Evolutionary conservation across 2,329 filamentous ascomycete species (phyloP).

Genomic region (Penicillium hesseltinei): DNA sequence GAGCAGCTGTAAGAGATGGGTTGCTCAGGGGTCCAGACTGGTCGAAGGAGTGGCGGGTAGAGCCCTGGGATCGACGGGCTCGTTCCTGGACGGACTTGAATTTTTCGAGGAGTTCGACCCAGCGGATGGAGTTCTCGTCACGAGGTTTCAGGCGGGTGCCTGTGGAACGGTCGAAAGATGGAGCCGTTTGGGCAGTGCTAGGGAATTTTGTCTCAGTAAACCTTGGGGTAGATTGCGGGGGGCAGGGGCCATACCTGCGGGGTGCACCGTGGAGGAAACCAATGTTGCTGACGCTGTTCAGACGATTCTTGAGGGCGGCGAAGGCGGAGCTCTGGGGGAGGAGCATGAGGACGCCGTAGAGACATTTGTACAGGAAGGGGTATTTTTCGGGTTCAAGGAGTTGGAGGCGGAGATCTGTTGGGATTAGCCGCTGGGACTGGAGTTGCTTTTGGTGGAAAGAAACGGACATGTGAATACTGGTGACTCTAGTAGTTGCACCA

Average conservation of each 20-base stretch:
- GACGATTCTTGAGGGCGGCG: constrained; percentile 89
- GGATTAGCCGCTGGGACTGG: constrained; percentile 9
- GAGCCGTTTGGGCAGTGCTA: constrained; percentile 18
- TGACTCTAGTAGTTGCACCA: constrained; percentile 93
- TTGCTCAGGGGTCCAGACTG: constrained; percentile 52
- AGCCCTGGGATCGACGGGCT: constrained; percentile 66
- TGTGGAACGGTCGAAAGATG: constrained; percentile 64
- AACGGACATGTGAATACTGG: constrained; percentile 91
- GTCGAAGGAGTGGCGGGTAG: constrained; percentile 44
- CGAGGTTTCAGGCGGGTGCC: constrained; percentile 74
- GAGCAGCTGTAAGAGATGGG: constrained; percentile 33
- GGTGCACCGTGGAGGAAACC: constrained; percentile 85
- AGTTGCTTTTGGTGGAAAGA: neutral
- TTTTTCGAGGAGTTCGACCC: constrained; percentile 90
- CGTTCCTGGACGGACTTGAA: constrained; percentile 89
- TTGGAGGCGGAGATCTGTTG: constrained; percentile 82
- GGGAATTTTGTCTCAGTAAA: constrained; percentile 3
- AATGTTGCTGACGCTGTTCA: constrained; percentile 96
- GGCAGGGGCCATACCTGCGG: constrained; percentile 62
- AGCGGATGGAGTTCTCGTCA: constrained; percentile 81
- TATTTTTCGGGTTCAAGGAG: constrained; percentile 93
- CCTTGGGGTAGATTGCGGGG: neutral
- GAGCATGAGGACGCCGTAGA: constrained; percentile 96
- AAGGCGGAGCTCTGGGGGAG: constrained; percentile 98
- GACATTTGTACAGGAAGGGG: constrained; percentile 93